phyloP scores from a whole-genome alignment of 164 flowering plant genomes.

The Vitis riparia region DNA sequence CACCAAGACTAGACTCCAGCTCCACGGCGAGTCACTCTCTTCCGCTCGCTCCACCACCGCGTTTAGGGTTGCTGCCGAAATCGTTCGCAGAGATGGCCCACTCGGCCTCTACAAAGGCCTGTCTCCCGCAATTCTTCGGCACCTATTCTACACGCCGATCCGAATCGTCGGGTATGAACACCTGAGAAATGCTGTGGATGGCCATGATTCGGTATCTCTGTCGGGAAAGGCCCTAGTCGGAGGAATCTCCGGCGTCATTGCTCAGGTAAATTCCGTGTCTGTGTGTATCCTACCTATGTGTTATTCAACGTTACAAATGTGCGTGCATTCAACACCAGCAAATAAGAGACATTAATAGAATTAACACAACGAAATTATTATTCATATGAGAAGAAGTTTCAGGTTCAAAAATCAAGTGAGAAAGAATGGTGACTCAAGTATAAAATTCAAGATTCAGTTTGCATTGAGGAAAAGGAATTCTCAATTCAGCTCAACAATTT shows the following conservation, averaged over 20 bases:
- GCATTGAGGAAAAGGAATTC: too few species aligned
- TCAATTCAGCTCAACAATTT: too few species aligned
- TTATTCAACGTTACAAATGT: too few species aligned
- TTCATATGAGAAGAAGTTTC: neutral
- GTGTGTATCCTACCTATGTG: too few species aligned
- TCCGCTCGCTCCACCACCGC: slow-evolving; percentile 43
- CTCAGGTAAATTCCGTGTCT: slow-evolving; percentile 54
- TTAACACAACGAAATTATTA: neutral
- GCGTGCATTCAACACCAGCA: too few species aligned
- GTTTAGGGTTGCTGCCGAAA: slow-evolving; percentile 43
- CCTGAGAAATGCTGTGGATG: slow-evolving; percentile 32
- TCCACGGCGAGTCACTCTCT: slow-evolving; percentile 38
- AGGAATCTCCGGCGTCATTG: slow-evolving; percentile 75
- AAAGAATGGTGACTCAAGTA: too few species aligned
- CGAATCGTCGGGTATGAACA: slow-evolving; percentile 80
- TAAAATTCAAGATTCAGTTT: too few species aligned
- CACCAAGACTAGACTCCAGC: slow-evolving; percentile 82
- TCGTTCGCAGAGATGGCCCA: slow-evolving; percentile 46
- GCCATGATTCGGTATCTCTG: slow-evolving; percentile 37
- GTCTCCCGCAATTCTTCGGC: slow-evolving; percentile 74
- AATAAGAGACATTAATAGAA: too few species aligned
- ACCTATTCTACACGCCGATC: slow-evolving; percentile 82
- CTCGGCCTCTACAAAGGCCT: slow-evolving; percentile 72
- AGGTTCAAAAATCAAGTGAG: neutral
- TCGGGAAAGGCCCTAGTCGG: slow-evolving; percentile 57